Evolutionary conservation across 176 grass and related monocot genomes (phyloP).

Genomic region (Alloteropsis semialata): DNA sequence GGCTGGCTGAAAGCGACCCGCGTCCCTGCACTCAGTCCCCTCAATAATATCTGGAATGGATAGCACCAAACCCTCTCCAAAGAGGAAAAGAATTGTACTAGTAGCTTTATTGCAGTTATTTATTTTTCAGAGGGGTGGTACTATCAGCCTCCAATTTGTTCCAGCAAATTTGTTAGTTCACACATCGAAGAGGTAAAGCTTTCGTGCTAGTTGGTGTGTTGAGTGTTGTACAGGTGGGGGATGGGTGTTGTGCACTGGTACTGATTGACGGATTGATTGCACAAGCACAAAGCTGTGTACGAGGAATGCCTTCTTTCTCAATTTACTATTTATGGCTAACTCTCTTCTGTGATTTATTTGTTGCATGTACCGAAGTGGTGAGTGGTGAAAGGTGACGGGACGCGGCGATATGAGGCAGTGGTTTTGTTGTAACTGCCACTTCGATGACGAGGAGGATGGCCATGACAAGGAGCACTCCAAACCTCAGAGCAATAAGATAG

Average conservation of each 20-base stretch:
- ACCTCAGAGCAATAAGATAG: constrained; percentile 39
- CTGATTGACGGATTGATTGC: background rate
- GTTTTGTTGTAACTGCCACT: constrained; percentile 42
- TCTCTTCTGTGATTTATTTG: constrained; percentile 1
- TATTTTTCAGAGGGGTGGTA: background rate
- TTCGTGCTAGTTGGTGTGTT: background rate
- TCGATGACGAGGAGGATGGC: constrained; percentile 4
- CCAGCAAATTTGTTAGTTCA: background rate
- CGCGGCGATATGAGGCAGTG: constrained; percentile 35
- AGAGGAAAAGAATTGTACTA: background rate
- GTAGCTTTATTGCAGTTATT: background rate
- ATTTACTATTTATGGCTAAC: constrained; percentile 25
- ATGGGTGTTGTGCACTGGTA: background rate
- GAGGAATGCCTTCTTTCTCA: background rate
- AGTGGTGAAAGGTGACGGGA: background rate
- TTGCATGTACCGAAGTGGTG: constrained; percentile 35
- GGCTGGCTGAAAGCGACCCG: constrained; percentile 5
- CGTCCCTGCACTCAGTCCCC: background rate
- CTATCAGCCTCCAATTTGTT: background rate
- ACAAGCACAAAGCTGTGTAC: background rate
- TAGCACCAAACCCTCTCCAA: background rate
- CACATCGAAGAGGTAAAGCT: background rate
- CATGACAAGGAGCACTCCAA: constrained; percentile 33
- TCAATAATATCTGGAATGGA: background rate
- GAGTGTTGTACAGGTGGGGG: background rate